Conservation (phyloP, 2,329 filamentous ascomycete species). For the Nemania diffusa region DNA sequence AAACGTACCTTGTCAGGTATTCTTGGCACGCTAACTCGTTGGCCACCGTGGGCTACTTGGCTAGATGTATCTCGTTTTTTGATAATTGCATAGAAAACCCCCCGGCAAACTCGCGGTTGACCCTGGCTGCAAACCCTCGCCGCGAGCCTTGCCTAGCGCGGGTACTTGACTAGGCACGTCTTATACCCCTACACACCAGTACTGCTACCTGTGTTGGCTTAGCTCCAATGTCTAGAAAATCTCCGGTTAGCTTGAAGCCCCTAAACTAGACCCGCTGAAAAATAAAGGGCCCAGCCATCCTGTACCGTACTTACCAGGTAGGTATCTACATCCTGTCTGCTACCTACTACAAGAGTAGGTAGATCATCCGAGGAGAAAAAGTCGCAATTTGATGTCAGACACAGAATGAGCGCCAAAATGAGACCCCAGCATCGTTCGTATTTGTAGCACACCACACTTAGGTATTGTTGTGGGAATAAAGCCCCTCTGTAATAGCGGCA, state of each 20-base stretch:
- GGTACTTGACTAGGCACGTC: too few species aligned
- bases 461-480: slow-evolving; percentile 20
- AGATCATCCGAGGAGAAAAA: slow-evolving; percentile 23
- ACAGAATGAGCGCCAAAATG: neutral
- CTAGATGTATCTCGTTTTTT: too few species aligned
- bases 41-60: too few species aligned
- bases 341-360: neutral
- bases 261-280: slow-evolving; percentile 15
- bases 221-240: neutral
- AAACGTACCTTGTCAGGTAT: too few species aligned
- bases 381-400: slow-evolving; percentile 29
- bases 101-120: too few species aligned
- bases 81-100: too few species aligned
- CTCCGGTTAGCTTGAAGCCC: slow-evolving; percentile 2
- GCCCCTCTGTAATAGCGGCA: slow-evolving; percentile 3
- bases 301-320: neutral
- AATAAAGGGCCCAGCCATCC: neutral
- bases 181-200: too few species aligned
- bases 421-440: slow-evolving; percentile 28
- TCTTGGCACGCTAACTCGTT: too few species aligned
- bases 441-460: slow-evolving; percentile 9
- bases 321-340: neutral
- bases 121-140: too few species aligned
- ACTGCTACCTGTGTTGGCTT: slow-evolving; percentile 13
- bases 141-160: too few species aligned